Conservation (phyloP, 164 flowering plant genomes). For the Kingdonia uniflora region DNA sequence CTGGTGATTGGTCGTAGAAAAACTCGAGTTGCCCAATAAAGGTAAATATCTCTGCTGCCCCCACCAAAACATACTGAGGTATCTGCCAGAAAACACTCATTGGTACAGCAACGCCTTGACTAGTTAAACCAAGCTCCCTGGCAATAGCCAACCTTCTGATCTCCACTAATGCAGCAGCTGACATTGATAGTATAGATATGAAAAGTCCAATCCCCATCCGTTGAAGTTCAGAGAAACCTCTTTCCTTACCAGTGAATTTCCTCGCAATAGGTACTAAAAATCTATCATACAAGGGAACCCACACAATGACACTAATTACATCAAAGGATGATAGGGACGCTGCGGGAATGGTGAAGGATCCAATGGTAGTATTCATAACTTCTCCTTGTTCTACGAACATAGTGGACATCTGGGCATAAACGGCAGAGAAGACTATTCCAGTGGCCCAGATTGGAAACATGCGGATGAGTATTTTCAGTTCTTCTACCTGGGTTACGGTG, state of each 20-base stretch:
- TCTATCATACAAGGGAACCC: conserved; percentile 79
- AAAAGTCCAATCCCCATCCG: conserved; percentile 86
- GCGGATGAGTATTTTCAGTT: conserved; percentile 67
- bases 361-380: conserved; percentile 61
- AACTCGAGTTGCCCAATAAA: conserved; percentile 69
- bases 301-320: conserved; percentile 62
- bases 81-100: conserved; percentile 64
- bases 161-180: conserved; percentile 74
- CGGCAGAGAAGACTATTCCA: conserved; percentile 73
- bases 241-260: conserved; percentile 58
- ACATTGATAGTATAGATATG: conserved; percentile 60
- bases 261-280: conserved; percentile 65
- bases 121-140: conserved; percentile 32
- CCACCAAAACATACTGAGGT: conserved; percentile 68
- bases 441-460: conserved; percentile 95
- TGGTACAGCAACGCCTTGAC: conserved; percentile 38
- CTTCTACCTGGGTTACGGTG: conserved; percentile 88
- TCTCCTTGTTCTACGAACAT: conserved; percentile 84
- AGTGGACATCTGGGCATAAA: conserved; percentile 83
- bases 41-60: conserved; percentile 57
- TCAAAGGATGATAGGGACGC: conserved; percentile 86
- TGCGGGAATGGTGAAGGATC: conserved; percentile 78
- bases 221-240: conserved; percentile 79
- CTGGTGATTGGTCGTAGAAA: conserved; percentile 76
- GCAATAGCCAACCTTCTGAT: conserved; percentile 49